A percentile compares a stretch with the other conserved stretches of the same genome.
These are phyloP conservation scores for Acanthamoeba pearcei DNA, from an alignment of 208 protist species.

Conservation along the genomic window DNA sequence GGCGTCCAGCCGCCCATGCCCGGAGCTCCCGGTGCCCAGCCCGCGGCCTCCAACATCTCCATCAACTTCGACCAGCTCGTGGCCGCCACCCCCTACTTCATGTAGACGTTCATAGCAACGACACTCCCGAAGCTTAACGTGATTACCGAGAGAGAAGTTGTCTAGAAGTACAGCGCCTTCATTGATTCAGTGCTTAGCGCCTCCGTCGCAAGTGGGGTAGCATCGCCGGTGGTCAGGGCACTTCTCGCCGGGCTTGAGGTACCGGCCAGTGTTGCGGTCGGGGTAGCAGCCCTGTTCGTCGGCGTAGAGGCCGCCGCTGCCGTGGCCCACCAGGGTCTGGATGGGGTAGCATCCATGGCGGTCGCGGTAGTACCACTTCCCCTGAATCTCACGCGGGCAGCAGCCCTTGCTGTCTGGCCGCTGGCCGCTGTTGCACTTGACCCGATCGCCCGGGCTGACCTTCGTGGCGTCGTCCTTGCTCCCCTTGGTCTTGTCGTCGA, in stretches of 20 bases:
- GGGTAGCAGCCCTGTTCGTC: constrained; percentile 6
- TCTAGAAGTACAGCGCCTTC: neutral
- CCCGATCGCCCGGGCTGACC: neutral
- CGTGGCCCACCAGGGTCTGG: neutral
- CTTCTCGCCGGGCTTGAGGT: neutral
- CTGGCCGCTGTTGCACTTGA: neutral
- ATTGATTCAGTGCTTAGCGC: neutral
- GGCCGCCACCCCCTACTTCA: constrained; percentile 15
- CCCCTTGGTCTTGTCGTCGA: neutral
- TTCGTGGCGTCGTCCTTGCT: neutral
- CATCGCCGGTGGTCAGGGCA: neutral
- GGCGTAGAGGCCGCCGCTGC: neutral
- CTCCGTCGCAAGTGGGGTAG: neutral
- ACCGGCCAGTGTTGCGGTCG: neutral
- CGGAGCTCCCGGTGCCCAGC: neutral
- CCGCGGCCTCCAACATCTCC: neutral
- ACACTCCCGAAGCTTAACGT: neutral
- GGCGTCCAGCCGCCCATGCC: neutral
- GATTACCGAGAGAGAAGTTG: too few relatives aligned
- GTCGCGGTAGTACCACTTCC: neutral
- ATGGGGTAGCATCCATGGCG: neutral
- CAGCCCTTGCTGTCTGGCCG: neutral
- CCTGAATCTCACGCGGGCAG: neutral
- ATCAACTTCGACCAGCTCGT: constrained; percentile 30
- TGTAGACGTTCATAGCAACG: neutral